Evolutionary conservation across 2,329 filamentous ascomycete species (phyloP).

Genomic region (Capronia americana): DNA sequence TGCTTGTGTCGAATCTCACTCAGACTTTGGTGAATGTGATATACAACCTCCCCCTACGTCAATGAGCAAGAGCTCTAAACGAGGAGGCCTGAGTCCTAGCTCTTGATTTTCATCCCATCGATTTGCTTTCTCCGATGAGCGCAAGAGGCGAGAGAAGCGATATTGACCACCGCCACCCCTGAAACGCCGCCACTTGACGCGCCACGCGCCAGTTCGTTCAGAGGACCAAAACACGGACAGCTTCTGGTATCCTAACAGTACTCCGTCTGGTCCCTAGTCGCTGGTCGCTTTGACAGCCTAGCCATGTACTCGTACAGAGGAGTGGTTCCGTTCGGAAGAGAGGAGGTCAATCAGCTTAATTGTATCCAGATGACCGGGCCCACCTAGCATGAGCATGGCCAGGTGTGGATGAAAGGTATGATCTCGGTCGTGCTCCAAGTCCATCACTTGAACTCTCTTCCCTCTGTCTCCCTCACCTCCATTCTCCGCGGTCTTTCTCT

Average conservation of each 20-base stretch:
- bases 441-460: no score
- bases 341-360: no score
- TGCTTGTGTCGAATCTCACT: neutral
- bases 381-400: no score
- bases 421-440: no score
- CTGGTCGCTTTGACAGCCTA: no score
- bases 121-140: neutral
- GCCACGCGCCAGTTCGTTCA: neutral
- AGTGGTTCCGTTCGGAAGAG: no score
- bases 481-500: no score
- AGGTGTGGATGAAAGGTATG: no score
- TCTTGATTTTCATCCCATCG: neutral
- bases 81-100: neutral
- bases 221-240: neutral
- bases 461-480: no score
- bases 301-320: no score
- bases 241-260: neutral
- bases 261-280: no score
- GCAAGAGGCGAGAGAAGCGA: neutral
- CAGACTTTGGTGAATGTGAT: neutral
- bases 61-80: neutral
- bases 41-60: neutral
- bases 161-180: neutral
- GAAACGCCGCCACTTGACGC: neutral
- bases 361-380: no score